A percentile compares a stretch with the other conserved stretches of the same genome.
Conservation (phyloP, 768 basidiomycete species). For the Podaxis pistillaris region DNA sequence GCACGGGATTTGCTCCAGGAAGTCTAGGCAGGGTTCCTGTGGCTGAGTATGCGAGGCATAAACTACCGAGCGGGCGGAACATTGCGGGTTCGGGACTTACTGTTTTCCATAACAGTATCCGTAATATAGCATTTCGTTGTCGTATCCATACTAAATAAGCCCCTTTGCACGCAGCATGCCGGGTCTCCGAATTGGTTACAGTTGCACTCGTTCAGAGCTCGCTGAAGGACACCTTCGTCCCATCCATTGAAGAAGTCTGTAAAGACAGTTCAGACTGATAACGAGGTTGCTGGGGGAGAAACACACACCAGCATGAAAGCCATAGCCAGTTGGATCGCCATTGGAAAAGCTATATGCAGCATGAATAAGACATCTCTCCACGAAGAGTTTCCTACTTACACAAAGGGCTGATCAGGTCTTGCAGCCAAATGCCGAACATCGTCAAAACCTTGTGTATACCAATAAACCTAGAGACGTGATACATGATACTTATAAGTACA, state of each 20-base stretch:
- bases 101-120: constrained; percentile 31
- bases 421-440: constrained; percentile 32
- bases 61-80: not conserved
- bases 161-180: constrained; percentile 30
- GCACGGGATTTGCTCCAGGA: constrained; percentile 14
- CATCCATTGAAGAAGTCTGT: constrained; percentile 46
- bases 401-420: constrained; percentile 44
- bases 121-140: constrained; percentile 32
- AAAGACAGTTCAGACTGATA: not conserved
- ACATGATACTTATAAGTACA: not conserved
- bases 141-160: constrained; percentile 32
- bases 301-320: constrained; percentile 33
- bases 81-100: constrained; percentile 18
- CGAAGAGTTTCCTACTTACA: constrained; percentile 27
- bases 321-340: constrained; percentile 59
- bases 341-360: constrained; percentile 33
- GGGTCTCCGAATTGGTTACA: constrained; percentile 35
- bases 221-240: constrained; percentile 40
- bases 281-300: not conserved
- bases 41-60: not conserved
- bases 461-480: constrained; percentile 36
- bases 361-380: not conserved
- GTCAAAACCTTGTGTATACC: constrained; percentile 34
- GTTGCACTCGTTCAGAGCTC: constrained; percentile 42
- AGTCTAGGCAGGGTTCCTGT: constrained; percentile 6